phyloP scores from a whole-genome alignment of 805 yeast genomes.

The Kluyveromyces starmeri region DNA sequence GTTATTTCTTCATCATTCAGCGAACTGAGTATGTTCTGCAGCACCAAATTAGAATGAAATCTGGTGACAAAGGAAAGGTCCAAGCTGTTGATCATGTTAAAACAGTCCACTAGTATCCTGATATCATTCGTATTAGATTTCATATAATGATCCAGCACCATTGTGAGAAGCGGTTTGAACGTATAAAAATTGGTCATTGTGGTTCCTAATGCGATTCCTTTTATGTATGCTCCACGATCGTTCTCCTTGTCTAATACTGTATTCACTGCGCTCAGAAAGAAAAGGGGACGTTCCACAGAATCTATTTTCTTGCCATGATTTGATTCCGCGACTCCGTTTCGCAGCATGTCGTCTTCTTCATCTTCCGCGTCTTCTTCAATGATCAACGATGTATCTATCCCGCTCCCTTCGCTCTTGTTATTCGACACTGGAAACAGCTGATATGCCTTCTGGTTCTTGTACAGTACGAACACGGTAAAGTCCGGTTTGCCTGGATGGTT shows the following conservation, averaged over 20 bases:
- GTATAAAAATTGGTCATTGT: constrained; percentile 42
- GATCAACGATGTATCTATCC: constrained; percentile 12
- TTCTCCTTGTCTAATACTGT: constrained; percentile 35
- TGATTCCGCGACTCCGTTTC: constrained; percentile 2
- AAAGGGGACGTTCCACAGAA: constrained; percentile 32
- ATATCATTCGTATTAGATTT: constrained; percentile 7
- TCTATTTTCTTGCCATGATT: constrained; percentile 3
- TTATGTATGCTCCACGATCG: constrained; percentile 52
- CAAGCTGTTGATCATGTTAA: constrained; percentile 19
- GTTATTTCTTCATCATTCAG: constrained; percentile 13
- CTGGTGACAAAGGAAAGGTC: constrained; percentile 16
- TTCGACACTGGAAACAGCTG: constrained; percentile 19
- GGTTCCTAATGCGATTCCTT: constrained; percentile 52
- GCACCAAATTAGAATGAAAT: constrained; percentile 10
- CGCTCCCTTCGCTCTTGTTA: constrained; percentile 10
- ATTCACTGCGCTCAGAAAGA: constrained; percentile 48
- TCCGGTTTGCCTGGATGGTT: constrained; percentile 42
- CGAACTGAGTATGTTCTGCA: constrained; percentile 19
- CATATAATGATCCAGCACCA: constrained; percentile 36
- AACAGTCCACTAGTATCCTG: constrained; percentile 16
- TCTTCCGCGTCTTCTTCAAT: constrained; percentile 8
- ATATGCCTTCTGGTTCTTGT: constrained; percentile 26
- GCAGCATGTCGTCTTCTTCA: constrained; percentile 8
- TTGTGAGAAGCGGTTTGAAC: constrained; percentile 49
- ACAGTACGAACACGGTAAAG: constrained; percentile 47